A percentile compares a stretch with the other conserved stretches of the same genome.
phyloP scores from a whole-genome alignment of 805 yeast genomes.

The Pichia thaimueangensis region DNA sequence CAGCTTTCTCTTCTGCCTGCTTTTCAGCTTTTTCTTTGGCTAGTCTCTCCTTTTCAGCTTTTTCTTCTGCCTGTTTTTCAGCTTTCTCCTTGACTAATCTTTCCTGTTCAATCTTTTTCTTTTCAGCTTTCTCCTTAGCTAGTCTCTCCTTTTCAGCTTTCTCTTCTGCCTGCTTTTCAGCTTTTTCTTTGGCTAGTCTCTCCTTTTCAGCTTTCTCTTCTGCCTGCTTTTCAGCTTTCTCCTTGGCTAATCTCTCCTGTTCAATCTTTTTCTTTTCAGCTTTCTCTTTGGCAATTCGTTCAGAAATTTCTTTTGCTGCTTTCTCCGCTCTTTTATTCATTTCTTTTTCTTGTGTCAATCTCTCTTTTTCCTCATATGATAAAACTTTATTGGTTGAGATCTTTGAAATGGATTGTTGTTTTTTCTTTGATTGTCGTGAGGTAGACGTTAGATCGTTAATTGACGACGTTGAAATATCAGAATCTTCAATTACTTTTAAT shows the following conservation, averaged over 20 bases:
- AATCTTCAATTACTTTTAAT: slow-evolving; percentile 13
- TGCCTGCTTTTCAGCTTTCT: not conserved
- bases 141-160: not conserved
- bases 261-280: too few species aligned
- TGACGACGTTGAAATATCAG: slow-evolving; percentile 20
- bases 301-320: not conserved
- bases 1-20: not conserved
- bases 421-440: too few species aligned
- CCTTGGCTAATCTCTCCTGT: not conserved
- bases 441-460: slow-evolving; percentile 1
- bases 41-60: not conserved
- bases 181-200: not conserved
- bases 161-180: not conserved
- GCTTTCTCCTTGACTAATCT: not conserved
- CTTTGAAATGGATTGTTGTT: too few species aligned
- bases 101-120: not conserved
- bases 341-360: not conserved
- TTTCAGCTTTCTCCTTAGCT: not conserved
- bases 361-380: too few species aligned
- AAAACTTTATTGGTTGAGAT: too few species aligned
- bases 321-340: not conserved
- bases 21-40: not conserved
- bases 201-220: not conserved
- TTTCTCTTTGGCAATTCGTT: too few species aligned
- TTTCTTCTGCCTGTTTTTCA: not conserved